A percentile compares a stretch with the other conserved stretches of the same genome.
phyloP scores from a whole-genome alignment of 306 rosid species.

The Cucurbita pepo region DNA sequence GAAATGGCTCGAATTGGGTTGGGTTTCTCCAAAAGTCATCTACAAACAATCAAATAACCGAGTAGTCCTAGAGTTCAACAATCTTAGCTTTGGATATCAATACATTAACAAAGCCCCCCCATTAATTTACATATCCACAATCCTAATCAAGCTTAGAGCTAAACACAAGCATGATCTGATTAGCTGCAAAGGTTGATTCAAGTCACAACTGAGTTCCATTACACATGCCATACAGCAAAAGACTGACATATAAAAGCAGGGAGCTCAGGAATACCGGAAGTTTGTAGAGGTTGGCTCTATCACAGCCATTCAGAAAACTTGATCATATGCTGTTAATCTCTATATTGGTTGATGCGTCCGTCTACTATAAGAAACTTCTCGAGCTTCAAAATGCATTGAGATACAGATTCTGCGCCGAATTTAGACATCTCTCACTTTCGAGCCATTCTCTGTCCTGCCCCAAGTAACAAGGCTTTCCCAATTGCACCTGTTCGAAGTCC shows the following conservation, averaged over 20 bases:
- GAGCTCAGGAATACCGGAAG: background rate
- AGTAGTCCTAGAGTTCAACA: too few relatives aligned
- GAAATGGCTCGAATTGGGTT: background rate
- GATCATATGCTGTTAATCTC: background rate
- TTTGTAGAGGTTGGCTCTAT: background rate
- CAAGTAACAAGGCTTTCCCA: constrained; percentile 65
- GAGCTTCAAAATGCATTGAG: background rate
- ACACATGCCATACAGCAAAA: background rate
- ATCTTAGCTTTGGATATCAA: background rate
- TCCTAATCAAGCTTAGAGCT: background rate
- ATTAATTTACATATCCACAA: background rate
- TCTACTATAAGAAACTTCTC: background rate
- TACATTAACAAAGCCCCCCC: background rate
- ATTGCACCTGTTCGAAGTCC: constrained; percentile 74
- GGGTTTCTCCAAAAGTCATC: background rate
- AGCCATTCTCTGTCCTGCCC: constrained; percentile 81
- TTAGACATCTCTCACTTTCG: constrained; percentile 23
- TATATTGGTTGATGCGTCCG: background rate
- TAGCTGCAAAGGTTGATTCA: background rate
- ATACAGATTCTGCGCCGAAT: background rate
- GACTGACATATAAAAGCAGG: background rate
- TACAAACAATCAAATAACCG: too few relatives aligned
- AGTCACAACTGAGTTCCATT: background rate
- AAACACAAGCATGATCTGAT: background rate
- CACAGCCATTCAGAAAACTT: background rate